Evolutionary conservation across 2,329 filamentous ascomycete genomes (phyloP).

Genomic region (Reticulascus tulasneorum): DNA sequence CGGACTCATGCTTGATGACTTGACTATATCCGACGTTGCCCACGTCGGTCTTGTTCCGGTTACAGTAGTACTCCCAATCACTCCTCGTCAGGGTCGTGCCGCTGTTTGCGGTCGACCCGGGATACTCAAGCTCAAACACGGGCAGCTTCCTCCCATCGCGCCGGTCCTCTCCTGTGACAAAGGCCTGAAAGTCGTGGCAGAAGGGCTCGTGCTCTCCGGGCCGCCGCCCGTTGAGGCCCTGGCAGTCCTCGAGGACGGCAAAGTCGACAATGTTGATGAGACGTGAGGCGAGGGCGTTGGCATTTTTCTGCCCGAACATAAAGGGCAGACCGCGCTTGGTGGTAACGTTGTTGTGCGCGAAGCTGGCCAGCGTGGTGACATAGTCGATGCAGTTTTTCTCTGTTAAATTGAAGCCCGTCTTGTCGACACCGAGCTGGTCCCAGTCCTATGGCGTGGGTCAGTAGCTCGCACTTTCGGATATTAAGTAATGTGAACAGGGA

Average conservation of each 20-base stretch:
- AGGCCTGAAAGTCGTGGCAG: slow-evolving; percentile 25
- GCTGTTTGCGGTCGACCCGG: slow-evolving; percentile 19
- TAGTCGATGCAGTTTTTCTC: slow-evolving; percentile 24
- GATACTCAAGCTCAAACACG: slow-evolving; percentile 31
- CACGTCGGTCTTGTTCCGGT: slow-evolving; percentile 10
- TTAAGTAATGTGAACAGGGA: not conserved
- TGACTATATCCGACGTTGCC: slow-evolving; percentile 27
- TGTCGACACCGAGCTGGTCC: slow-evolving; percentile 18
- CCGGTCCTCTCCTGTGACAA: slow-evolving; percentile 21
- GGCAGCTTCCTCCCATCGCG: too few relatives aligned
- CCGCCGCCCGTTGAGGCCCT: slow-evolving; percentile 9
- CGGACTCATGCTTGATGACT: slow-evolving; percentile 27
- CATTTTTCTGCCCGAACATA: slow-evolving; percentile 31
- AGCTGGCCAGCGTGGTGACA: slow-evolving; percentile 22
- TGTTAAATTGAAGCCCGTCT: slow-evolving; percentile 24
- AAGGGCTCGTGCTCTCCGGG: slow-evolving; percentile 21
- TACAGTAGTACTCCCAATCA: slow-evolving; percentile 23
- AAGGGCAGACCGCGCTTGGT: slow-evolving; percentile 17
- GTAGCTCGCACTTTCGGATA: not conserved
- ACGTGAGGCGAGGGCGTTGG: slow-evolving; percentile 19
- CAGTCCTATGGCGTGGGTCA: not conserved
- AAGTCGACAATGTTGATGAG: slow-evolving; percentile 26
- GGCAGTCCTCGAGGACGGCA: slow-evolving; percentile 31
- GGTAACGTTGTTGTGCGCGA: slow-evolving; percentile 24
- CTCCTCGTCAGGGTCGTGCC: slow-evolving; percentile 18